These are phyloP conservation scores for Penicillium flavigenum DNA, from an alignment of 495 filamentous ascomycete species.

Conservation along the genomic window DNA sequence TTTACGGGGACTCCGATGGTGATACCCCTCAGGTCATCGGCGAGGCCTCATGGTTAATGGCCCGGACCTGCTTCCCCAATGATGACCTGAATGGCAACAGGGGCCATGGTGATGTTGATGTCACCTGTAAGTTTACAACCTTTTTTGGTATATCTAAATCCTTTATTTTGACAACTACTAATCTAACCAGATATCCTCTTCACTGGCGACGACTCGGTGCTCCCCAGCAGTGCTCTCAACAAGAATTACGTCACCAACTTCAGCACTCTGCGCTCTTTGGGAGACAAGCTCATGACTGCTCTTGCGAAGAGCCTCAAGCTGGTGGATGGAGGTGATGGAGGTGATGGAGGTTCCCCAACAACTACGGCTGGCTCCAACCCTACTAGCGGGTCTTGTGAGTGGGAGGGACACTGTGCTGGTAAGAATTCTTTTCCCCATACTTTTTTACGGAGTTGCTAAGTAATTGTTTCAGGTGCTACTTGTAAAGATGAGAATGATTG, in stretches of 20 bases:
- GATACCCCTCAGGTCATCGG: constrained; percentile 38
- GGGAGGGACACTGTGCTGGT: constrained; percentile 27
- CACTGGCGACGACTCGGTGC: constrained; percentile 31
- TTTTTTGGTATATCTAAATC: too few relatives aligned
- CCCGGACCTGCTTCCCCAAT: constrained; percentile 39
- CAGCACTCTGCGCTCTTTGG: constrained; percentile 33
- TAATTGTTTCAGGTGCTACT: constrained; percentile 17
- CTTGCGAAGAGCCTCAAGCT: constrained; percentile 40
- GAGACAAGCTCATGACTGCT: constrained; percentile 28
- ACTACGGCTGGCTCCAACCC: constrained; percentile 2
- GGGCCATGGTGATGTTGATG: constrained; percentile 33
- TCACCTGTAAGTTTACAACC: constrained; percentile 32
- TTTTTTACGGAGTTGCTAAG: not conserved
- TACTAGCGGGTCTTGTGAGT: constrained; percentile 15
- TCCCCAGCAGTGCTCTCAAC: constrained; percentile 31
- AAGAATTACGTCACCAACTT: constrained; percentile 42
- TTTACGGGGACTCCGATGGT: constrained; percentile 39
- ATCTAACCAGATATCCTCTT: constrained; percentile 34
- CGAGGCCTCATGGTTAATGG: constrained; percentile 43
- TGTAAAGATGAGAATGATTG: constrained; percentile 24
- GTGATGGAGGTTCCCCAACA: not conserved
- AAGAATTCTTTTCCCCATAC: not conserved
- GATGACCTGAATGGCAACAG: constrained; percentile 35
- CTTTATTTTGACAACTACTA: constrained; percentile 1
- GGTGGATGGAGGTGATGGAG: constrained; percentile 13